These are phyloP conservation scores for Pisolithus sp. DNA, from an alignment of 768 basidiomycete species.

Conservation along the genomic window DNA sequence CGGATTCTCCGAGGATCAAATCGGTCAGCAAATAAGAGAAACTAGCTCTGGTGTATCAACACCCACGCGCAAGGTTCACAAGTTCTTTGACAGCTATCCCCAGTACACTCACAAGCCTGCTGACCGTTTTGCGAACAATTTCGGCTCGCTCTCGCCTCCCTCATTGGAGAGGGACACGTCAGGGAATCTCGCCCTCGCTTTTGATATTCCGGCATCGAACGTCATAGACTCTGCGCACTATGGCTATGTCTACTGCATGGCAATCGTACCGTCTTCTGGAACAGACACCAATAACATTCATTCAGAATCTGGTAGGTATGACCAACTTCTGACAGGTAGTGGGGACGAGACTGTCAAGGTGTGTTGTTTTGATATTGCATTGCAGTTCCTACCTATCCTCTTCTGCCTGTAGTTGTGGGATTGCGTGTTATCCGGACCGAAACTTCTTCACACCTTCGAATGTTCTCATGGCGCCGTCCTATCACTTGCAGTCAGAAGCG, in stretches of 20 bases:
- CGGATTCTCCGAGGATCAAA: conserved; percentile 38
- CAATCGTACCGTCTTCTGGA: conserved; percentile 36
- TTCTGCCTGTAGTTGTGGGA: conserved; percentile 53
- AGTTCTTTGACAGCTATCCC: conserved; percentile 90
- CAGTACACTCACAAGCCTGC: conserved; percentile 62
- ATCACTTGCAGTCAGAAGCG: conserved; percentile 66
- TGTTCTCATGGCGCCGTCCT: conserved; percentile 77
- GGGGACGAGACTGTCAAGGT: conserved; percentile 92
- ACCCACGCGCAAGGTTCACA: conserved; percentile 56
- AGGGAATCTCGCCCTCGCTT: conserved; percentile 14
- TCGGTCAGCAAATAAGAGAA: conserved; percentile 2
- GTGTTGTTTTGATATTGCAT: conserved; percentile 3
- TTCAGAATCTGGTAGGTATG: conserved; percentile 17
- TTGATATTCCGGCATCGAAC: conserved; percentile 59
- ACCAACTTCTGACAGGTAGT: conserved; percentile 73
- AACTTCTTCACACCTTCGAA: conserved; percentile 57
- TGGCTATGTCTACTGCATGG: conserved; percentile 89
- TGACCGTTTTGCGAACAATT: conserved; percentile 61
- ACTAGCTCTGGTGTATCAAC: conserved; percentile 29
- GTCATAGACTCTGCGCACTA: conserved; percentile 88
- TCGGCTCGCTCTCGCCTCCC: conserved; percentile 26
- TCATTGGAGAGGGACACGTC: conserved; percentile 25
- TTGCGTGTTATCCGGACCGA: conserved; percentile 41
- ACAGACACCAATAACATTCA: conserved; percentile 30
- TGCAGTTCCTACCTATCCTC: neutral